Base-by-base conservation (phyloP, 345 rosid species). In the Euphorbia tirucalli region DNA sequence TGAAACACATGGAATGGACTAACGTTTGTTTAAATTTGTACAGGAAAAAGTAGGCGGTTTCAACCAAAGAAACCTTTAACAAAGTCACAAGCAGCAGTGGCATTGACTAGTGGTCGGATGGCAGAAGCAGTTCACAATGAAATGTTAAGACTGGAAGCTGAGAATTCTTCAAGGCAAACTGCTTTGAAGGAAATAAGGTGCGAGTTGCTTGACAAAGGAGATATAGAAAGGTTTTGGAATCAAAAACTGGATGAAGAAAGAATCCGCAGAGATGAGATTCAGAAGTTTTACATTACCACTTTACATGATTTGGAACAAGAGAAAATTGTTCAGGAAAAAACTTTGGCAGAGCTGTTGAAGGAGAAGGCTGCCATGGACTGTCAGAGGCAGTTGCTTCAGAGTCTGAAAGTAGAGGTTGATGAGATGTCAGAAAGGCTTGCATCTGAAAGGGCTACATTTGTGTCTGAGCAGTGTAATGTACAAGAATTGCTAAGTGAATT, bases 31-130 rank as follows among this genome's bases (percentile, higher is more conserved):
- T 57, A 61, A 74, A 37, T 75, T 24, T 65, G 44, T 77, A 57
- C 83, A 94, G 98, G 98, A 77, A 85, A 84, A 75, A 89, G 86
- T 81, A 94, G 82, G 80, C 88, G 92, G 73, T 84, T 92, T 84
- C 96, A 90, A 65, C 91, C 96, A 11, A 83, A 71, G 77, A 88
- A 89, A 80, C 98, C 97, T 68, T 77, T 85, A 50, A 87, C 96
- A 56, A 92, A 86, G 77, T 95, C 96, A 71, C 97, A 92, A 81
- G 92, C 85, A 9, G 92, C 91, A 46, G 97, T 90, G 56, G 88
- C 97, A 67, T 86, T 90, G 75, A 83, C 80, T 7, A 85, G 90
- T 74, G 99, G 97, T 66, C 80, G 89, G 80, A 89, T 90, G 90
- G 64, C 62, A 28, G 86, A 79, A 64, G 91, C 93, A 71, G 74